These are phyloP conservation scores for Ciborinia camelliae DNA, from an alignment of 2,329 filamentous ascomycete genomes.

Conservation along the genomic window DNA sequence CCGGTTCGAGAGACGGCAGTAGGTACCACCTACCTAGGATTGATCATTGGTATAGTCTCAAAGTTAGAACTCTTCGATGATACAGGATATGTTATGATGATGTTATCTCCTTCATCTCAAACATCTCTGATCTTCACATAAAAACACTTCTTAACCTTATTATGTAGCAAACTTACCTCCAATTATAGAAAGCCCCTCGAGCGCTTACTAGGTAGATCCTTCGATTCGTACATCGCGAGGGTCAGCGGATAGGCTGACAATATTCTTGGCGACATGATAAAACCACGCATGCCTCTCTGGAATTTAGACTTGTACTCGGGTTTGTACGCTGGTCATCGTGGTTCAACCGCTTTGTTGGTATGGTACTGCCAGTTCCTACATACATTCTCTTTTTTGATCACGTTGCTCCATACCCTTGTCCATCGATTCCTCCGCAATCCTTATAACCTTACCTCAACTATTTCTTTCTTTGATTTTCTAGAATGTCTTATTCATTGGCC, in stretches of 20 bases:
- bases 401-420: background rate
- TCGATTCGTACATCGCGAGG: background rate
- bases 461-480: slow-evolving; percentile 5
- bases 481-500: slow-evolving; percentile 9
- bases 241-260: slow-evolving; percentile 6
- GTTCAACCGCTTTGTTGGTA: background rate
- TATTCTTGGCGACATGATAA: slow-evolving; percentile 19
- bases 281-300: background rate
- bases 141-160: too few species aligned
- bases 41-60: background rate
- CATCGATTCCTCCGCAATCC: background rate
- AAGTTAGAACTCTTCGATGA: background rate
- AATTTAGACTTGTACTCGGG: slow-evolving; percentile 9
- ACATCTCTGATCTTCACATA: background rate
- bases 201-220: slow-evolving; percentile 14
- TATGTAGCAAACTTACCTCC: slow-evolving; percentile 3
- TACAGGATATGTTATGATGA: too few species aligned
- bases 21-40: too few species aligned
- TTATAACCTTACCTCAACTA: background rate
- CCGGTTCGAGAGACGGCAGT: background rate
- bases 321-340: slow-evolving; percentile 5
- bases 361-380: background rate
- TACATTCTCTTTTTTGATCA: background rate
- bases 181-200: slow-evolving; percentile 11
- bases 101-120: background rate